A percentile compares a stretch with the other conserved stretches of the same genome.
phyloP scores from a whole-genome alignment of 2,329 filamentous ascomycete species.

The Hymenoscyphus occultus region DNA sequence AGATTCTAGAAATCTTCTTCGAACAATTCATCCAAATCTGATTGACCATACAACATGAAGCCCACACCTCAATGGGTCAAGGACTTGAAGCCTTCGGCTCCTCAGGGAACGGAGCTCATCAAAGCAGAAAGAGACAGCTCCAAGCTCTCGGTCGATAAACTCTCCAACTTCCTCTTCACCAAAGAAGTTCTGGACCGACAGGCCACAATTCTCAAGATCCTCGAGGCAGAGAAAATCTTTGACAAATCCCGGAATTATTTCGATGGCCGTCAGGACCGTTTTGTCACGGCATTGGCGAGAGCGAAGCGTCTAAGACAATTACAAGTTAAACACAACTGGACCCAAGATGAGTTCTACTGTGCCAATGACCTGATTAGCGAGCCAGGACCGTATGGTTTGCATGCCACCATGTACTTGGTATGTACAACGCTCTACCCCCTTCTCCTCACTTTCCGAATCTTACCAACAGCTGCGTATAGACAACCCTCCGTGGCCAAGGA shows the following conservation, averaged over 20 bases:
- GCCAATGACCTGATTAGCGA: constrained; percentile 71
- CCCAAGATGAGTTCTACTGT: constrained; percentile 56
- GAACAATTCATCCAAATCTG: background rate
- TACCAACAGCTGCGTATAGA: constrained; percentile 39
- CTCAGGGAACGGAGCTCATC: constrained; percentile 68
- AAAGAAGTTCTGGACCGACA: constrained; percentile 61
- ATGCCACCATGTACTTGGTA: constrained; percentile 67
- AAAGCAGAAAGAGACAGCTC: constrained; percentile 65
- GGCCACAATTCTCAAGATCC: constrained; percentile 58
- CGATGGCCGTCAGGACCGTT: constrained; percentile 63
- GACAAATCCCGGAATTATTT: constrained; percentile 79
- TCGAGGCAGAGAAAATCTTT: constrained; percentile 67
- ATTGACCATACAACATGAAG: constrained; percentile 28
- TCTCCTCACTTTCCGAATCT: background rate
- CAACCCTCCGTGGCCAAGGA: constrained; percentile 68
- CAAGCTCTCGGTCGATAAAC: constrained; percentile 62
- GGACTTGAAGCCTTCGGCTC: constrained; percentile 61
- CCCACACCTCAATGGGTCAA: constrained; percentile 57
- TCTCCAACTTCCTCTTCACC: constrained; percentile 68
- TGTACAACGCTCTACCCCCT: constrained; percentile 23
- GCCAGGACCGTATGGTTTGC: constrained; percentile 70
- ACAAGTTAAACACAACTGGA: constrained; percentile 65
- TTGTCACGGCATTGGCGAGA: constrained; percentile 66
- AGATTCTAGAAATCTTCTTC: background rate
- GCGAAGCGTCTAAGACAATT: constrained; percentile 69